Evolutionary conservation across 495 filamentous ascomycete genomes (phyloP).

Genomic region (Penicilliopsis zonata): DNA sequence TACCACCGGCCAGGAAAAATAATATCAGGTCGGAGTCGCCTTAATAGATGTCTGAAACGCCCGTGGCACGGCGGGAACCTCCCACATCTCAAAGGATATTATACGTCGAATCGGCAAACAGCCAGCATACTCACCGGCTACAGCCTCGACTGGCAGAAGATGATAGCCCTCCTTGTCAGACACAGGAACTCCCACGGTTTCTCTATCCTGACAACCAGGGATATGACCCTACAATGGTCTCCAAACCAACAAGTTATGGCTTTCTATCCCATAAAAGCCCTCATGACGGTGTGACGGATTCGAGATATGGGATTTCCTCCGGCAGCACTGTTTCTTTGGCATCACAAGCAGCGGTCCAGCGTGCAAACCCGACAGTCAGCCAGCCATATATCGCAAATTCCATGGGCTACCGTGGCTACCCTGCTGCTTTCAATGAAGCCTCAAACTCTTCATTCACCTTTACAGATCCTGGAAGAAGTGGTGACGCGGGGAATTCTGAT

Average conservation of each 20-base stretch:
- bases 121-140: no score
- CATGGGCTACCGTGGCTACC: slow-evolving; percentile 9
- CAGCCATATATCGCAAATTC: slow-evolving; percentile 6
- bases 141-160: no score
- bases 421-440: slow-evolving; percentile 13
- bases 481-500: slow-evolving; percentile 15
- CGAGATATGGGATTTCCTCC: slow-evolving; percentile 15
- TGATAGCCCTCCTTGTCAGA: no score
- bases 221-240: slow-evolving; percentile 10
- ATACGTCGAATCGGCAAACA: slow-evolving; percentile 5
- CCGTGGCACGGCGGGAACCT: slow-evolving; percentile 9
- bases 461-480: slow-evolving; percentile 1
- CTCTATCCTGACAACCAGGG: slow-evolving; percentile 9
- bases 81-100: slow-evolving; percentile 6
- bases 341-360: slow-evolving; percentile 10
- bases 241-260: slow-evolving; percentile 7
- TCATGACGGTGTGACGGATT: slow-evolving; percentile 11
- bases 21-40: no score
- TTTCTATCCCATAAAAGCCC: slow-evolving; percentile 8
- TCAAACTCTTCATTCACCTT: slow-evolving; percentile 11
- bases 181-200: slow-evolving; percentile 11
- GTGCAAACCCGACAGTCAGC: slow-evolving; percentile 10
- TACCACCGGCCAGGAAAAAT: no score
- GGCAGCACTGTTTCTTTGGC: slow-evolving; percentile 9
- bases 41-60: slow-evolving; percentile 14